Base-by-base conservation (phyloP, 2,329 filamentous ascomycete genomes). In the Pseudogymnoascus sp. region DNA sequence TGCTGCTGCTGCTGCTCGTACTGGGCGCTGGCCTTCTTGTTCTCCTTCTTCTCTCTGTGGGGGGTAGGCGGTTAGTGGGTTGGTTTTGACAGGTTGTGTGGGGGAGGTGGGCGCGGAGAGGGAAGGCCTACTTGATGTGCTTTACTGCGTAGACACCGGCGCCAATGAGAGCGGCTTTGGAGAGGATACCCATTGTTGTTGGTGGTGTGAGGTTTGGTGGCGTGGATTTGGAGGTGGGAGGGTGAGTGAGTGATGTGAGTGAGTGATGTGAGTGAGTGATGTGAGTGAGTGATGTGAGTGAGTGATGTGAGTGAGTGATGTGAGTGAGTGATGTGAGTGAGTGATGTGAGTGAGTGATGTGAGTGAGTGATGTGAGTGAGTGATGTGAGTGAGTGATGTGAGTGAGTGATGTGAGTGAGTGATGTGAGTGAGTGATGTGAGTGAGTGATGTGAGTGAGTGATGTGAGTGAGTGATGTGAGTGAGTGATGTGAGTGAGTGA, bases 141-240 rank as follows among this genome's bases (percentile, higher is more conserved):
- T 50, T 50, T 30, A 50, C 43, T 30, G 43, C 43, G n/a, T 50
- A 50, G 43, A 50, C n/a, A 8, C 43, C 43, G n/a, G 43, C 43
- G n/a, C 43, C 43, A 25, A 50, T 50, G 1, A 50, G 1, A 9
- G 43, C 43, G 2, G 43, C 43, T 33, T 50, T 50, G 2, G 6
- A 9, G 4, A 50, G n/a, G 8, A 50, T 14, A 18, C 43, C 43
- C 43, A 50, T 50, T 50, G n/a, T 30, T 43, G 20, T 22, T 22
- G 39, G 25, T 8, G 43, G 25, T 14, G 11, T 33, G 25, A 30
- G n/a, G 25, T 20, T 43, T 43, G 18, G 39, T 14, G 39, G 39
- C 11, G 39, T 43, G 22, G 39, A 39, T 50, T 30, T 18, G 18
- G 18, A 18, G 18, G 18, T 18, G 18, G 18, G 2, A 18, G 18